Evolutionary conservation across 805 yeast genomes (phyloP).

Genomic region (Zygoascus bituminiphila): DNA sequence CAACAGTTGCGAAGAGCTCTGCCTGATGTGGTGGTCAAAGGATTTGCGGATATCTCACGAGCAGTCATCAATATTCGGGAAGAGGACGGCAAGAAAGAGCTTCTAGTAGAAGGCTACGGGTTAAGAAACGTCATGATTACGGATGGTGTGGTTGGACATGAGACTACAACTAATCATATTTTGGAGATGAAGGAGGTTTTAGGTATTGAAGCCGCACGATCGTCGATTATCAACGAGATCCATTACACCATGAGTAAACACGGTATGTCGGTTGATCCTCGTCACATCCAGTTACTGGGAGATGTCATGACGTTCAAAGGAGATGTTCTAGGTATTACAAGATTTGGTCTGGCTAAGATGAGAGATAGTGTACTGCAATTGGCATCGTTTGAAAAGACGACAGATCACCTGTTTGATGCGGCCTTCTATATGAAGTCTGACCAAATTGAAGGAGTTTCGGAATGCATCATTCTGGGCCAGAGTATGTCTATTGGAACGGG

Average conservation of each 20-base stretch:
- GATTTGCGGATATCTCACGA: slow-evolving; percentile 82
- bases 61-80: slow-evolving; percentile 93
- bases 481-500: slow-evolving; percentile 98
- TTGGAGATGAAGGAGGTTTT: slow-evolving; percentile 80
- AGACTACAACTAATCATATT: slow-evolving; percentile 85
- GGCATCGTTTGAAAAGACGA: slow-evolving; percentile 96
- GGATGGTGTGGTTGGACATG: slow-evolving; percentile 87
- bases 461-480: slow-evolving; percentile 94
- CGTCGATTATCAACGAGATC: slow-evolving; percentile 87
- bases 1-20: slow-evolving; percentile 80
- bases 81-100: slow-evolving; percentile 72
- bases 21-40: slow-evolving; percentile 86
- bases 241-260: slow-evolving; percentile 97
- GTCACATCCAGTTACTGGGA: slow-evolving; percentile 94
- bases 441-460: slow-evolving; percentile 93
- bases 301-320: slow-evolving; percentile 99
- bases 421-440: slow-evolving; percentile 97
- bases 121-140: slow-evolving; percentile 93
- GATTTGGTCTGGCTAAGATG: slow-evolving; percentile 97
- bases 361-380: slow-evolving; percentile 94
- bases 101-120: slow-evolving; percentile 97
- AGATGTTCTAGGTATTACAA: slow-evolving; percentile 93
- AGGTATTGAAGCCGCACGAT: slow-evolving; percentile 97
- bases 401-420: slow-evolving; percentile 97
- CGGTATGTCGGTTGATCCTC: slow-evolving; percentile 99